A percentile compares a stretch with the other conserved stretches of the same genome.
Conservation (phyloP, 1,284 basidiomycete genomes). For the Ustilago sp. region DNA sequence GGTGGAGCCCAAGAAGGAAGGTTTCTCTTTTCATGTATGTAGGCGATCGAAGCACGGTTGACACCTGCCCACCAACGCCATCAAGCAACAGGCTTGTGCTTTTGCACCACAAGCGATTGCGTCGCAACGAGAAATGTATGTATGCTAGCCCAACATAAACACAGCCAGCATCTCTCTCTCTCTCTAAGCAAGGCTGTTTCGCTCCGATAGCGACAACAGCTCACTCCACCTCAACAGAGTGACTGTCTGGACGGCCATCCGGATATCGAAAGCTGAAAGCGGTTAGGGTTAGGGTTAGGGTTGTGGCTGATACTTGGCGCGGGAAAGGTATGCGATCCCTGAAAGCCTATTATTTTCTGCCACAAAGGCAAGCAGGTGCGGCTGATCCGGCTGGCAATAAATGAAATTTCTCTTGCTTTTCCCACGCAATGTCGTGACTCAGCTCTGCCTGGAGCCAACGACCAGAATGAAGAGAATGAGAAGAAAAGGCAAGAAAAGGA, state of each 20-base stretch:
- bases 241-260: neutral
- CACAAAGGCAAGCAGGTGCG: no score
- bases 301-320: slow-evolving; percentile 3
- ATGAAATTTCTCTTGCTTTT: no score
- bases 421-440: slow-evolving; percentile 1
- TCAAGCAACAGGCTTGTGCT: neutral
- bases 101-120: neutral
- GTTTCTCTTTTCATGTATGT: neutral
- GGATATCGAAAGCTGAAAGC: neutral
- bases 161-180: neutral
- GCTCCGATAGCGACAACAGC: no score
- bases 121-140: slow-evolving; percentile 1
- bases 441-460: neutral
- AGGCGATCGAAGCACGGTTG: slow-evolving; percentile 3
- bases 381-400: no score
- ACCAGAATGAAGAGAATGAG: neutral
- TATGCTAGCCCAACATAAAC: neutral
- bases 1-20: neutral
- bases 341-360: neutral
- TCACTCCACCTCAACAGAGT: no score
- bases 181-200: neutral
- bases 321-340: slow-evolving; percentile 1
- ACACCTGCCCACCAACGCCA: neutral
- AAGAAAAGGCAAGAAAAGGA: neutral
- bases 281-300: neutral